Conservation (phyloP, 192 early-diverging fungal genomes). For the Dissophora ornata region DNA sequence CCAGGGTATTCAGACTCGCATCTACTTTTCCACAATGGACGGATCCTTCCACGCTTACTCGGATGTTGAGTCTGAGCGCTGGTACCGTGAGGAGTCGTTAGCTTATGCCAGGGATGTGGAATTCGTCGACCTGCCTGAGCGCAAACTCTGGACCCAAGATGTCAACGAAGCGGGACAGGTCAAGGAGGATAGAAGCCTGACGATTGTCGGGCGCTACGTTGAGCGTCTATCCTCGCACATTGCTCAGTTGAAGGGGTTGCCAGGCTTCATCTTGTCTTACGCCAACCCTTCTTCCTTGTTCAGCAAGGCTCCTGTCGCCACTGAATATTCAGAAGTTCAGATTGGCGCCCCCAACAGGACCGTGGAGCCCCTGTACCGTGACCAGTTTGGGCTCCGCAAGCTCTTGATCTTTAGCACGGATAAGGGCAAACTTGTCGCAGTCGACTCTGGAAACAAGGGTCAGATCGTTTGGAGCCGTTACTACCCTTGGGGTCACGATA, state of each 20-base stretch:
- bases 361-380: conserved; percentile 59
- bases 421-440: conserved; percentile 85
- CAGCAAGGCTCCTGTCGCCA: conserved; percentile 25
- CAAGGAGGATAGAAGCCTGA: conserved; percentile 55
- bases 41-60: conserved; percentile 68
- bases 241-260: conserved; percentile 61
- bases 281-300: conserved; percentile 43
- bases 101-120: conserved; percentile 73
- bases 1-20: conserved; percentile 46
- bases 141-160: conserved; percentile 72
- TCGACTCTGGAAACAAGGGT: conserved; percentile 82
- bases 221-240: conserved; percentile 67
- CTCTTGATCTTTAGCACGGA: conserved; percentile 82
- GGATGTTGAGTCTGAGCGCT: conserved; percentile 58
- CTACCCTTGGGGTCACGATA: conserved; percentile 48
- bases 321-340: conserved; percentile 31
- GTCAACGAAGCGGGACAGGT: conserved; percentile 73
- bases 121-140: conserved; percentile 88
- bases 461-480: conserved; percentile 80
- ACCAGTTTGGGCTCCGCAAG: conserved; percentile 88
- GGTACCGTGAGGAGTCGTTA: conserved; percentile 91
- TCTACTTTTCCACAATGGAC: conserved; percentile 69
- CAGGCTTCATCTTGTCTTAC: conserved; percentile 55
- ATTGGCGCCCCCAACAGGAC: conserved; percentile 37
- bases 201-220: conserved; percentile 72